Percentiles rank a stretch among this genome's conserved stretches.
These are phyloP conservation scores for Albifimbria verrucaria DNA, from an alignment of 2,329 filamentous ascomycete genomes.

Conservation along the genomic window DNA sequence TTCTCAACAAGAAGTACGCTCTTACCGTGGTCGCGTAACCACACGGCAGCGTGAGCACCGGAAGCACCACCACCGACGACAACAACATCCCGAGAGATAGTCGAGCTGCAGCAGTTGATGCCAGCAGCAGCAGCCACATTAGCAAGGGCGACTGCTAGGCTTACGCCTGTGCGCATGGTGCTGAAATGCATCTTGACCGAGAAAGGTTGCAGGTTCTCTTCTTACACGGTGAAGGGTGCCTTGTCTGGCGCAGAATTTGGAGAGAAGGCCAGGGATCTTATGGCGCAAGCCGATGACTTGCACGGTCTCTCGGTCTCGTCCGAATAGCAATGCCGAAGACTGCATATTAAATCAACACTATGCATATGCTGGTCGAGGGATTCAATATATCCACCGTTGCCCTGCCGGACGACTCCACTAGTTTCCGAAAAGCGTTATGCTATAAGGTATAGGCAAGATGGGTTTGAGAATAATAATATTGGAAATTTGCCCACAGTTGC, in stretches of 20 bases:
- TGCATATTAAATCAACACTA: background rate
- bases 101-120: background rate
- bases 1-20: constrained; percentile 1
- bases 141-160: background rate
- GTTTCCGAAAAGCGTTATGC: background rate
- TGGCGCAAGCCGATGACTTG: no score
- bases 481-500: background rate
- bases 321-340: background rate
- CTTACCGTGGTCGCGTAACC: background rate
- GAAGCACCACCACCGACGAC: constrained; percentile 1
- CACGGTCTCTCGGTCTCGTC: no score
- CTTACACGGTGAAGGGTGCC: background rate
- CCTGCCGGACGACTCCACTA: background rate
- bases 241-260: background rate
- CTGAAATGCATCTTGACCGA: background rate
- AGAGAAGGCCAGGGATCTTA: background rate
- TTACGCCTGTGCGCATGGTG: background rate
- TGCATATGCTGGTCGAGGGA: background rate
- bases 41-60: background rate
- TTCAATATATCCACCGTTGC: background rate
- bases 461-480: background rate
- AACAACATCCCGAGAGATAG: background rate
- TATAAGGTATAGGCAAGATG: background rate
- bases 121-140: background rate
- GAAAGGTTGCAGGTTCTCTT: background rate